Conservation (phyloP, 179 eudicot species). For the Spergularia azorica region DNA sequence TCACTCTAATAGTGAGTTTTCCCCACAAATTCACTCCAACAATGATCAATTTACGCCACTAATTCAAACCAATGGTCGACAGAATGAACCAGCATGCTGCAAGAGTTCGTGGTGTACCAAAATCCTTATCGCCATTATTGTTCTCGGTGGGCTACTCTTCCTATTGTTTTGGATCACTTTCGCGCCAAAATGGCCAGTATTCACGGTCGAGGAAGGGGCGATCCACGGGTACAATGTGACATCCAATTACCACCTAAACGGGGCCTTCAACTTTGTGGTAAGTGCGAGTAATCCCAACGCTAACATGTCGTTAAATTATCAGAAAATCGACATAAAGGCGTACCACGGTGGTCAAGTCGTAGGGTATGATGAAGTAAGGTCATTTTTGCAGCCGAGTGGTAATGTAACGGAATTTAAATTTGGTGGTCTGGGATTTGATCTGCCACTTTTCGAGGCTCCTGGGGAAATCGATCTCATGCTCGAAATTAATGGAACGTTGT, state of each 20-base stretch:
- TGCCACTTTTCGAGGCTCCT: slow-evolving; percentile 3
- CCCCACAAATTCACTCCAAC: too few species aligned
- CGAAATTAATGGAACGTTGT: slow-evolving; percentile 1
- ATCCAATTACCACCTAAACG: not conserved
- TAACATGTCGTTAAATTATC: slow-evolving; percentile 9
- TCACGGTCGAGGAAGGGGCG: slow-evolving; percentile 14
- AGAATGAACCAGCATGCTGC: too few species aligned
- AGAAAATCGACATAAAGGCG: slow-evolving; percentile 4
- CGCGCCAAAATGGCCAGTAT: not conserved
- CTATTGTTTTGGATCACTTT: not conserved
- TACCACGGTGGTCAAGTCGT: slow-evolving; percentile 4
- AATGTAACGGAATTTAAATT: not conserved
- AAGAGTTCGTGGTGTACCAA: not conserved
- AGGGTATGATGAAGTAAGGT: slow-evolving; percentile 5
- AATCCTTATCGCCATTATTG: not conserved
- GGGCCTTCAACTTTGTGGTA: slow-evolving; percentile 8
- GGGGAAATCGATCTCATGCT: slow-evolving; percentile 8
- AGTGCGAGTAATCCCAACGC: slow-evolving; percentile 4
- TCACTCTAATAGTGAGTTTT: not conserved
- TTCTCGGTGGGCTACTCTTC: not conserved
- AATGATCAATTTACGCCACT: too few species aligned
- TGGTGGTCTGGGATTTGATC: slow-evolving; percentile 6
- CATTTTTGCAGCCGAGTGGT: not conserved
- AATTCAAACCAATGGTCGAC: too few species aligned
- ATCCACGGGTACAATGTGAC: slow-evolving; percentile 14